These are phyloP conservation scores for Eucalyptus microcorys DNA, from an alignment of 345 rosid species.

Conservation along the genomic window DNA sequence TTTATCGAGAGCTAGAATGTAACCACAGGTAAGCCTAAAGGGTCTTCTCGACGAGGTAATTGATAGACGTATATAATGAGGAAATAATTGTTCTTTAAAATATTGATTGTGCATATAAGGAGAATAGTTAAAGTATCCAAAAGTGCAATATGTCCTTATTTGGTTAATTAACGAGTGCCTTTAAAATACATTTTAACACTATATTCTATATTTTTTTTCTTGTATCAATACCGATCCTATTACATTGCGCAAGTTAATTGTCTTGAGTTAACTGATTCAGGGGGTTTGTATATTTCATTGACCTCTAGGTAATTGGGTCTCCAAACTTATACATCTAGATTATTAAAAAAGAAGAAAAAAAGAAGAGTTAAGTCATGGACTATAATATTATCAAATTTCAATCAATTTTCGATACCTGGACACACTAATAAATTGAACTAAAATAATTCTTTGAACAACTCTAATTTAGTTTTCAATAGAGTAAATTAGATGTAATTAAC, in stretches of 20 bases:
- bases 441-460: not conserved
- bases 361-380: not conserved
- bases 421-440: not conserved
- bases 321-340: too few species aligned
- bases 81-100: not conserved
- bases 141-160: not conserved
- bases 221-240: not conserved
- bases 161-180: too few species aligned
- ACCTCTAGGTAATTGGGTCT: not conserved
- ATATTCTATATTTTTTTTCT: not conserved
- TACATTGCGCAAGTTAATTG: not conserved
- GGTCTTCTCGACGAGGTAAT: not conserved
- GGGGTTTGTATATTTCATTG: not conserved
- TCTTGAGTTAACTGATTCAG: accelerated
- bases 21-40: not conserved
- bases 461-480: not conserved
- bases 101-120: not conserved
- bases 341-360: too few species aligned
- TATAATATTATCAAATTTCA: too few species aligned
- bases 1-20: not conserved
- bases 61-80: not conserved
- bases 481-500: not conserved
- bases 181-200: not conserved
- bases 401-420: not conserved
- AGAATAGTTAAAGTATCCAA: not conserved